Conservation (phyloP, 164 flowering plant genomes). For the Paratinospora sagittata region DNA sequence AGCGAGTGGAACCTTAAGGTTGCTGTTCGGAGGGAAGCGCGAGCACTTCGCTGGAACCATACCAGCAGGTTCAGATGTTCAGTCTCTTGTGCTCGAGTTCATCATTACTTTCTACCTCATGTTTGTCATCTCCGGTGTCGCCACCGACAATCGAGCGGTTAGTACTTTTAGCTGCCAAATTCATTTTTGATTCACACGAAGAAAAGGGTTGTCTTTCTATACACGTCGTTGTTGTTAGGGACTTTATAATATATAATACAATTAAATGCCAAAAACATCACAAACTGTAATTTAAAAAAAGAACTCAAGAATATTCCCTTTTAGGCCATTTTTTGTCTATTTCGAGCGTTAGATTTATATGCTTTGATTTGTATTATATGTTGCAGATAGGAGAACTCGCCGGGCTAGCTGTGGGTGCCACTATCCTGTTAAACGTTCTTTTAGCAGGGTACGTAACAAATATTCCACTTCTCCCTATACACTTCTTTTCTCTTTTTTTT, state of each 20-base stretch:
- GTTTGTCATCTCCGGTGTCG: constrained; percentile 73
- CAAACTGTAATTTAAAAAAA: too few species aligned
- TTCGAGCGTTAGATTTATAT: neutral
- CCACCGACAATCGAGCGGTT: constrained; percentile 72
- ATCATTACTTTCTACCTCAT: constrained; percentile 69
- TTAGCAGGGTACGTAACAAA: constrained; percentile 51
- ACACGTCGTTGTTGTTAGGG: too few species aligned
- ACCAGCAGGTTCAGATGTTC: constrained; percentile 45
- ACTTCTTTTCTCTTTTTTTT: too few species aligned
- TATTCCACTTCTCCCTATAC: neutral
- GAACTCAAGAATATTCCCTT: neutral
- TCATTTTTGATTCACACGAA: too few species aligned
- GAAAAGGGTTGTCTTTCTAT: too few species aligned
- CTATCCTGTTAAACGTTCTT: constrained; percentile 62
- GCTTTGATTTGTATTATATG: neutral
- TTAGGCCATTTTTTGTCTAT: neutral
- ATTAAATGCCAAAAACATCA: too few species aligned
- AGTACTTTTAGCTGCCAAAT: constrained; percentile 12
- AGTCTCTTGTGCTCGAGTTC: constrained; percentile 56
- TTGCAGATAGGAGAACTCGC: constrained; percentile 85
- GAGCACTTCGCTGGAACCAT: constrained; percentile 42
- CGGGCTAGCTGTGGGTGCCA: constrained; percentile 76
- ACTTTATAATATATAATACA: too few species aligned
- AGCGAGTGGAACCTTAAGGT: constrained; percentile 54
- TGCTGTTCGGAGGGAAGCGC: constrained; percentile 34